phyloP scores from a whole-genome alignment of 176 grass and related monocot species.

The Phoenix roebelenii region DNA sequence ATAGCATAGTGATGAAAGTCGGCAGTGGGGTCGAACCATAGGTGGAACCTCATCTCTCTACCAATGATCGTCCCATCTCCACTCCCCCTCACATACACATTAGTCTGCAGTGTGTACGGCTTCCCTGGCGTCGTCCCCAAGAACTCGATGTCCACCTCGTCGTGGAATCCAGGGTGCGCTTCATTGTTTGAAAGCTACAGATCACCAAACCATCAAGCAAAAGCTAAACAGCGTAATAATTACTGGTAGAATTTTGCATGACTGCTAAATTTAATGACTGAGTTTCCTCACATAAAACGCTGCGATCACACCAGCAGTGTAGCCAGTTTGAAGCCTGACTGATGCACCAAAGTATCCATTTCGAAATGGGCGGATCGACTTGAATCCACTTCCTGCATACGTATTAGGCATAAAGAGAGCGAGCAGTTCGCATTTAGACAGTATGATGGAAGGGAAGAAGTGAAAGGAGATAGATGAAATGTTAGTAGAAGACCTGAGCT shows the following conservation, averaged over 20 bases:
- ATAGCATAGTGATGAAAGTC: constrained; percentile 70
- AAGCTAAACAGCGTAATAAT: neutral
- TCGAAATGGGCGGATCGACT: constrained; percentile 52
- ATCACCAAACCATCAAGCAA: neutral
- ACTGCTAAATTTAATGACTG: too few species aligned
- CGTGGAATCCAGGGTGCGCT: constrained; percentile 54
- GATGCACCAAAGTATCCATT: constrained; percentile 80
- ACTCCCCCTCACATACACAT: constrained; percentile 75
- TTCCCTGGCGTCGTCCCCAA: constrained; percentile 59
- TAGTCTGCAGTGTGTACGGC: constrained; percentile 82
- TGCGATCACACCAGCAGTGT: constrained; percentile 88
- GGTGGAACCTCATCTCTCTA: constrained; percentile 75
- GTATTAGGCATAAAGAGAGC: too few species aligned
- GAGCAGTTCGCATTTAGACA: too few species aligned
- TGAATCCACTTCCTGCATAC: constrained; percentile 66
- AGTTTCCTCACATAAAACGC: constrained; percentile 55
- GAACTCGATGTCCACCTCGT: constrained; percentile 85
- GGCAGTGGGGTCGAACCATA: constrained; percentile 68
- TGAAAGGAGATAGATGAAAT: neutral
- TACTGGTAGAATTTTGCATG: too few species aligned
- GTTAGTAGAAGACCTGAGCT: constrained; percentile 29
- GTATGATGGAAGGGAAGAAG: too few species aligned
- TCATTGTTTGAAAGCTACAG: constrained; percentile 59
- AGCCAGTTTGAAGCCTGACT: constrained; percentile 69
- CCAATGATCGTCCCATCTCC: constrained; percentile 62